Base-by-base conservation (phyloP, 2,329 filamentous ascomycete genomes). In the Capronia coronata region DNA sequence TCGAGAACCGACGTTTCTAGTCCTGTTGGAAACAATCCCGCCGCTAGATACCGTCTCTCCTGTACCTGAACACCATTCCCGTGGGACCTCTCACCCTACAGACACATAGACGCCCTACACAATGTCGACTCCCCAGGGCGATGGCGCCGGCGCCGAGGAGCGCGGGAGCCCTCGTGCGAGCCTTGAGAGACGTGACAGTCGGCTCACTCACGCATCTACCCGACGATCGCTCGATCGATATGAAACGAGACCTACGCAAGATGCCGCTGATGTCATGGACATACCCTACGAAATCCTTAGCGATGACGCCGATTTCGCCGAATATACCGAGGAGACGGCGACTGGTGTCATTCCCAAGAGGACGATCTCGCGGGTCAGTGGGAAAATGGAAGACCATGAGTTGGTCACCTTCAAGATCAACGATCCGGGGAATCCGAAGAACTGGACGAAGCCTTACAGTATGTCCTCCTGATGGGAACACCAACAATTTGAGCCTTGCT, bases 401-500 rank as follows among this genome's bases (percentile, higher is more conserved):
- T 70, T 86, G 8, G 82, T 86, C 27, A 85, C 83, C 0, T 94
- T 93, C 63, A 77, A 74, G 2, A 75, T 82, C 2, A 71, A 81
- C 51, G 87, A 93, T 64, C 77, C 79, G 0, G 84, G 83, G 56
- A 91, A 91, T 62, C 87, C 87, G 0, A 91, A 91, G 74, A 93
- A 91, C 67, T 93, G 86, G 86, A 80, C 77, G 49, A 88, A 87
- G 66, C 71, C 69, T 1, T 84, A 73, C 66, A 93, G 90, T 54
- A 68, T 91, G 87, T 86, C 87, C 62, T 9, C 7, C 42, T 22
- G 21, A 7, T 10, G 11, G 18, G 25, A 19, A 25, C 38, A 37
- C 14, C 16, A 7, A 19, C 23, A 7, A 29, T 16, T 2, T 13
- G 22, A 9, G 11, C 3, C 23, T 41, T 10, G 35, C 51, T 53